Percentiles rank a stretch among this genome's conserved stretches.
Evolutionary conservation across 169 alveolate genomes (phyloP).

Genomic region (Condylostoma magnum): DNA sequence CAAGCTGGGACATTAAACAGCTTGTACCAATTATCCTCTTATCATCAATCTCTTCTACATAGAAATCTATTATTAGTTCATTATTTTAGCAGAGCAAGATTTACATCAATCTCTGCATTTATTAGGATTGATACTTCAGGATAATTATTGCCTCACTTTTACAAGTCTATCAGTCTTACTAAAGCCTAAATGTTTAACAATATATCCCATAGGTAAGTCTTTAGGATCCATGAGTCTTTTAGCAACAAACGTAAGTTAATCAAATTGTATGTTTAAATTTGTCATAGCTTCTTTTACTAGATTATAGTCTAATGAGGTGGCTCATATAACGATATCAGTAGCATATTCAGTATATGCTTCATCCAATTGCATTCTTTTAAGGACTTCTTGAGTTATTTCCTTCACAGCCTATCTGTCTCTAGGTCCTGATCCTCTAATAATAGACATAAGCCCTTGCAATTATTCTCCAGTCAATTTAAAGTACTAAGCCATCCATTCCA

Average conservation of each 20-base stretch:
- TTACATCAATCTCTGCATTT: background rate
- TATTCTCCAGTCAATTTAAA: slow-evolving; percentile 7
- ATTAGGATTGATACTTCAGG: background rate
- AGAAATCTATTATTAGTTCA: background rate
- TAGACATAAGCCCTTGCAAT: background rate
- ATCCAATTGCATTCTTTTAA: background rate
- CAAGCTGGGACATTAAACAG: background rate
- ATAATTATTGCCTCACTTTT: background rate
- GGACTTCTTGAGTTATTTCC: background rate
- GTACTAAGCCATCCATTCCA: slow-evolving; percentile 13
- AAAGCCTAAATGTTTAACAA: background rate
- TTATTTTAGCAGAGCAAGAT: background rate
- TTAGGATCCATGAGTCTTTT: slow-evolving; percentile 4
- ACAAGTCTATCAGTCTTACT: background rate
- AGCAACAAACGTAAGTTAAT: background rate
- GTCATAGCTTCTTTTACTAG: background rate
- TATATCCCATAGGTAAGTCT: background rate
- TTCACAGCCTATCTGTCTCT: background rate
- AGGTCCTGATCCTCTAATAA: background rate
- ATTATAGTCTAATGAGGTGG: background rate
- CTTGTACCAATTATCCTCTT: background rate
- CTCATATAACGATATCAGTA: background rate
- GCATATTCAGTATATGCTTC: background rate
- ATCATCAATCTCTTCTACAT: background rate
- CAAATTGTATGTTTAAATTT: background rate